Percentiles rank a stretch among this genome's conserved stretches.
phyloP scores from a whole-genome alignment of 2,329 filamentous ascomycete genomes.

The Nemania bipapillata region DNA sequence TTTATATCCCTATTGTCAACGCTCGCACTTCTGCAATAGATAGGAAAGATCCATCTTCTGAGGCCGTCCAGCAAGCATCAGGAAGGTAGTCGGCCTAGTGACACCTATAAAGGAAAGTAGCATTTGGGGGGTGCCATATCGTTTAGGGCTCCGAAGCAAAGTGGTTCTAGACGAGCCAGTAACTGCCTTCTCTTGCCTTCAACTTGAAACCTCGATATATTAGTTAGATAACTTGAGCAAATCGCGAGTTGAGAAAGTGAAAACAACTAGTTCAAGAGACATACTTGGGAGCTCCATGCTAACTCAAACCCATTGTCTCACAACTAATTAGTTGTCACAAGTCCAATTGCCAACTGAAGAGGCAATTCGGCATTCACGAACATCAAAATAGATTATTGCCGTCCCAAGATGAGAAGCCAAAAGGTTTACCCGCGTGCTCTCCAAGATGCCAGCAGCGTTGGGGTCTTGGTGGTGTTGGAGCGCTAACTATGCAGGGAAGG shows the following conservation, averaged over 20 bases:
- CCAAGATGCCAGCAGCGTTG: conserved; percentile 12
- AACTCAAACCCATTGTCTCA: background rate
- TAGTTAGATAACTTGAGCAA: background rate
- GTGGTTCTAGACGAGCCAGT: conserved; percentile 24
- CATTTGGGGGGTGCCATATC: conserved; percentile 27
- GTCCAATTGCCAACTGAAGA: conserved; percentile 5
- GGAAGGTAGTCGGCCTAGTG: conserved; percentile 37
- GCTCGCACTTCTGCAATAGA: conserved; percentile 12
- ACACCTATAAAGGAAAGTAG: conserved; percentile 40
- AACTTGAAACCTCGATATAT: conserved; percentile 9
- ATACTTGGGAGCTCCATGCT: background rate
- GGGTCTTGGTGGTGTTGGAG: conserved; percentile 15
- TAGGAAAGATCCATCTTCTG: conserved; percentile 27
- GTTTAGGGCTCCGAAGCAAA: conserved; percentile 12
- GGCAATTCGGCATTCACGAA: conserved; percentile 3
- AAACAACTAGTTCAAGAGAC: conserved; percentile 10
- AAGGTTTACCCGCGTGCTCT: background rate
- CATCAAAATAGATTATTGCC: conserved; percentile 8
- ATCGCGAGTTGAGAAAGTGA: conserved; percentile 9
- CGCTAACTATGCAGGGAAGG: conserved; percentile 38
- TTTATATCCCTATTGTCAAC: conserved; percentile 38
- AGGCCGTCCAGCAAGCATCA: conserved; percentile 24
- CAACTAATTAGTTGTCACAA: background rate
- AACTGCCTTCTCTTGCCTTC: conserved; percentile 19
- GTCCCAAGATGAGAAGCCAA: conserved; percentile 3